Conservation (phyloP, 257 asterid species). For the Nyctanthes arbortristis region DNA sequence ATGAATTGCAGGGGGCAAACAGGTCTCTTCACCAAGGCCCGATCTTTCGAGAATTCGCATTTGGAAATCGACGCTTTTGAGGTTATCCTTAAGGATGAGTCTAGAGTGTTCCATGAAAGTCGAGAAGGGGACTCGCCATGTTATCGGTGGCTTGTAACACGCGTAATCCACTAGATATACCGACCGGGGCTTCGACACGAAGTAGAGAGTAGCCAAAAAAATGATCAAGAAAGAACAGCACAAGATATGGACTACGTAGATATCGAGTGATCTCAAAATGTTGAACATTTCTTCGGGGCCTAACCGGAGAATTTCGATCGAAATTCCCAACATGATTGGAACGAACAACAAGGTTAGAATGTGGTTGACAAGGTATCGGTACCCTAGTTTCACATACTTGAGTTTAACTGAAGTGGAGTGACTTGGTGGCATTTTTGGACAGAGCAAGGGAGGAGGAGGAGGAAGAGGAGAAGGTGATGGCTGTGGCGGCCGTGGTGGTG, state of each 20-base stretch:
- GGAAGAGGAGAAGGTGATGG: conserved; percentile 8
- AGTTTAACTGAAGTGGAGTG: conserved; percentile 24
- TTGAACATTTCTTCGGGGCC: conserved; percentile 34
- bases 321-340: conserved; percentile 21
- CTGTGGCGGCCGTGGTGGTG: too few species aligned
- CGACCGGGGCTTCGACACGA: conserved; percentile 53
- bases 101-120: too few species aligned
- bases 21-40: too few species aligned
- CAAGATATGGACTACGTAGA: conserved; percentile 34
- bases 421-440: conserved; percentile 21
- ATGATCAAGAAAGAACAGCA: conserved; percentile 30
- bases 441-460: background rate
- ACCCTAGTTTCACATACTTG: conserved; percentile 39
- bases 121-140: conserved; percentile 54
- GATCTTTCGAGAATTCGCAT: too few species aligned
- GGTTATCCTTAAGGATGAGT: too few species aligned
- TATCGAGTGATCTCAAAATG: conserved; percentile 27
- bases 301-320: conserved; percentile 25
- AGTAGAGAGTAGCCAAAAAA: conserved; percentile 42
- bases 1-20: too few species aligned
- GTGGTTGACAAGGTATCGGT: conserved; percentile 57
- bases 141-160: conserved; percentile 58
- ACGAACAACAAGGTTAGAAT: conserved; percentile 31
- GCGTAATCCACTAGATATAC: conserved; percentile 55
- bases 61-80: too few species aligned